Conservation (phyloP, 495 filamentous ascomycete species). For the Aspergillus homomorphus region DNA sequence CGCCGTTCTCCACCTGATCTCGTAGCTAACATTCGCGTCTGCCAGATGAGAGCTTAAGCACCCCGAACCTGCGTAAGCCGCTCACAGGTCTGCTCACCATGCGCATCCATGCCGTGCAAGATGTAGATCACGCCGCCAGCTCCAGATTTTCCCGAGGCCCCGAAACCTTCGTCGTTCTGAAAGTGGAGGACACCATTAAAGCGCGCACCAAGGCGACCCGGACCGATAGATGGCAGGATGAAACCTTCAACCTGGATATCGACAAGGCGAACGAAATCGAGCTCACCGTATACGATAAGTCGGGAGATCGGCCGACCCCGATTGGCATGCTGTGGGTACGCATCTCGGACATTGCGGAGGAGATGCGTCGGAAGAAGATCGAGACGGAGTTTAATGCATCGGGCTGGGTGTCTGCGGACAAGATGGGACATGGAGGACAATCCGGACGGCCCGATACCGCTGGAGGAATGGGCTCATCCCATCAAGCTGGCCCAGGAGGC, state of each 20-base stretch:
- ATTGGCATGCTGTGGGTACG: slow-evolving; percentile 95
- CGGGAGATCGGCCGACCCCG: slow-evolving; percentile 80
- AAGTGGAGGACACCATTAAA: slow-evolving; percentile 90
- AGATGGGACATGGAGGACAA: slow-evolving; percentile 63
- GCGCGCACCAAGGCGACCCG: slow-evolving; percentile 84
- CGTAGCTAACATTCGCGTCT: slow-evolving; percentile 9
- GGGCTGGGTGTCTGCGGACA: slow-evolving; percentile 96
- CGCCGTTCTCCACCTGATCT: background rate
- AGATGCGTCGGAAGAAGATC: slow-evolving; percentile 95
- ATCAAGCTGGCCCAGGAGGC: slow-evolving; percentile 25
- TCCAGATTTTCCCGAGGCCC: slow-evolving; percentile 84
- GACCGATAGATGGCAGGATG: slow-evolving; percentile 86
- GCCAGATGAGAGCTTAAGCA: slow-evolving; percentile 92
- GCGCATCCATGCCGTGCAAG: slow-evolving; percentile 80
- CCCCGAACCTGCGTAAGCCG: slow-evolving; percentile 90
- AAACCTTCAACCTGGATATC: slow-evolving; percentile 84
- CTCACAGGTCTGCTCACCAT: slow-evolving; percentile 85
- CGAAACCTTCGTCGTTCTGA: slow-evolving; percentile 92
- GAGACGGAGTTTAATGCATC: slow-evolving; percentile 86
- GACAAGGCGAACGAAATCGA: slow-evolving; percentile 99
- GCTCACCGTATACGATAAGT: slow-evolving; percentile 93
- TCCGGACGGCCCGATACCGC: slow-evolving; percentile 41
- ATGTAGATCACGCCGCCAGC: slow-evolving; percentile 90
- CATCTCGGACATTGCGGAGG: slow-evolving; percentile 95
- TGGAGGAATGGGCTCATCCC: slow-evolving; percentile 37